Evolutionary conservation across 306 rosid genomes (phyloP).

Genomic region (Oemleria cerasiformis): DNA sequence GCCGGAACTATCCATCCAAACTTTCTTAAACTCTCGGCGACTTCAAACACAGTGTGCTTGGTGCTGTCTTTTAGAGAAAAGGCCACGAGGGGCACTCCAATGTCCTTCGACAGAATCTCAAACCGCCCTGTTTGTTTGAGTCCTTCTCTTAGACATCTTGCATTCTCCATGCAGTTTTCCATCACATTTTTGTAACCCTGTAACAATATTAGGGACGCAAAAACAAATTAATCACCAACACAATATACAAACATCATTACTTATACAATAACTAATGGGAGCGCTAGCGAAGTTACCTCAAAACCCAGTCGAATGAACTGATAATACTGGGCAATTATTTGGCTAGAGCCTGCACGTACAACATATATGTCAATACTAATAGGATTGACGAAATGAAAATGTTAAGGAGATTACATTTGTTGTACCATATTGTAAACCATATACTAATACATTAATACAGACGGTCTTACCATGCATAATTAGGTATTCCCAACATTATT

Average conservation of each 20-base stretch:
- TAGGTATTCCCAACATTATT: too few relatives aligned
- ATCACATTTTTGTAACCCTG: constrained; percentile 84
- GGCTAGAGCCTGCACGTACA: constrained; percentile 67
- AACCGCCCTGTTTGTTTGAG: constrained; percentile 59
- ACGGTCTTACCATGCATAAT: too few relatives aligned
- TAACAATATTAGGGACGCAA: constrained; percentile 1
- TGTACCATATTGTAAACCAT: too few relatives aligned
- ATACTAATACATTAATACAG: too few relatives aligned
- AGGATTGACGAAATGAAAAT: background rate
- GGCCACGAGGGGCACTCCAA: constrained; percentile 81
- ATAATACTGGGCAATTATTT: constrained; percentile 87
- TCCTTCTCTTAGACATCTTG: constrained; percentile 57
- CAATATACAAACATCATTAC: background rate
- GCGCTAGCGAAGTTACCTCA: constrained; percentile 58
- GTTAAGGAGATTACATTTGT: background rate
- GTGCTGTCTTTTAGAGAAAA: constrained; percentile 75
- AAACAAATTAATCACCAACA: background rate
- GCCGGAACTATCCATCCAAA: constrained; percentile 93
- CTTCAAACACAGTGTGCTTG: constrained; percentile 68
- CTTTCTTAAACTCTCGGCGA: constrained; percentile 60
- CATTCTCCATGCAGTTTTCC: constrained; percentile 66
- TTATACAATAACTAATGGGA: background rate
- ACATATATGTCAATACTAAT: background rate
- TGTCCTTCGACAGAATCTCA: constrained; percentile 64
- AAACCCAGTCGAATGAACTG: constrained; percentile 81